Conservation (phyloP, 2,329 filamentous ascomycete genomes). For the Grosmannia huntii region DNA sequence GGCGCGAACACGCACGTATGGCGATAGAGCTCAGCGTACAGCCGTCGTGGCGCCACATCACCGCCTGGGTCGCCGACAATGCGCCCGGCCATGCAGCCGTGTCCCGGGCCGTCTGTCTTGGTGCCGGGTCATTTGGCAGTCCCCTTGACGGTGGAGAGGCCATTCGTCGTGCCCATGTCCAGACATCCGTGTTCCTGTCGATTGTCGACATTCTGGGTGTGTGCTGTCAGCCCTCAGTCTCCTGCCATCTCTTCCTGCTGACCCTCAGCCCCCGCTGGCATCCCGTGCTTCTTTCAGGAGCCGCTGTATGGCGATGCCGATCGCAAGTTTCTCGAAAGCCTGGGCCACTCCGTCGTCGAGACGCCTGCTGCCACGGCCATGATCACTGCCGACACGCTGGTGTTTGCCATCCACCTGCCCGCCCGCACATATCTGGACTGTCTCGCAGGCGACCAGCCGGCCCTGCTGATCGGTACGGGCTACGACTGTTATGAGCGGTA, state of each 20-base stretch:
- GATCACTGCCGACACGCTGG: slow-evolving; percentile 34
- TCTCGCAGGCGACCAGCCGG: slow-evolving; percentile 32
- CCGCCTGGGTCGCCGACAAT: slow-evolving; percentile 19
- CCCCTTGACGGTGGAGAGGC: slow-evolving; percentile 31
- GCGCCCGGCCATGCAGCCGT: slow-evolving; percentile 14
- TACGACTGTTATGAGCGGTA: slow-evolving; percentile 39
- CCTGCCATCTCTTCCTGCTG: neutral
- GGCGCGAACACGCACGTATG: slow-evolving; percentile 14
- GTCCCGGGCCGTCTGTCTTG: slow-evolving; percentile 37
- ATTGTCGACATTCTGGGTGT: slow-evolving; percentile 32
- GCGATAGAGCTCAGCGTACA: slow-evolving; percentile 14
- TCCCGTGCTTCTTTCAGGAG: slow-evolving; percentile 40
- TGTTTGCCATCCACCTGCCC: slow-evolving; percentile 53
- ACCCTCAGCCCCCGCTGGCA: slow-evolving; percentile 8
- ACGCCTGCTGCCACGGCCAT: slow-evolving; percentile 39
- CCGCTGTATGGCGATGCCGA: slow-evolving; percentile 37
- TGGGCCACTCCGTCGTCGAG: slow-evolving; percentile 39
- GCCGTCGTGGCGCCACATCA: slow-evolving; percentile 20
- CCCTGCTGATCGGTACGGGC: slow-evolving; percentile 44
- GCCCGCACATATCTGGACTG: slow-evolving; percentile 38
- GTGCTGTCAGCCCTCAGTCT: slow-evolving; percentile 1
- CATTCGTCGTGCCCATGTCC: slow-evolving; percentile 33
- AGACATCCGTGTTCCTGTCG: slow-evolving; percentile 38
- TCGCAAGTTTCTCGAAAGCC: slow-evolving; percentile 36
- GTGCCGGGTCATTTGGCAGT: slow-evolving; percentile 43